phyloP scores from a whole-genome alignment of 306 rosid genomes.

The Nissolia schottii region DNA sequence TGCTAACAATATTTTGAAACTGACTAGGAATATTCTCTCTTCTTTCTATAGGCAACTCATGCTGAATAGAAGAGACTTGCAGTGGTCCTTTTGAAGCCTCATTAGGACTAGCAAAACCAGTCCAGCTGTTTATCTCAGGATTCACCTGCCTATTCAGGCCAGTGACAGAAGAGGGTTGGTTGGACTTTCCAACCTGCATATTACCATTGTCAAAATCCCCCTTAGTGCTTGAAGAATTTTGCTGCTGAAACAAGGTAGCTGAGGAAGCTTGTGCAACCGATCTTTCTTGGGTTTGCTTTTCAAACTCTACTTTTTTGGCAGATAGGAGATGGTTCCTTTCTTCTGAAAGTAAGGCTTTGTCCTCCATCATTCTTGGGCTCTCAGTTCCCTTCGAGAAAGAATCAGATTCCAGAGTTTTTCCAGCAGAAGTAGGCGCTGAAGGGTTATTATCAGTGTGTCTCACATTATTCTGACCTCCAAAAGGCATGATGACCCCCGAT shows the following conservation, averaged over 20 bases:
- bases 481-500: conserved; percentile 58
- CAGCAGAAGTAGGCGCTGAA: conserved; percentile 48
- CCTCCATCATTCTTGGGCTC: conserved; percentile 52
- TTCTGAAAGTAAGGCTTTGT: conserved; percentile 40
- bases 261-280: conserved; percentile 41
- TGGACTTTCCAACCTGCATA: conserved; percentile 53
- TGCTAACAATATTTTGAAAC: conserved; percentile 47
- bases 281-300: conserved; percentile 55
- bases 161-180: conserved; percentile 44
- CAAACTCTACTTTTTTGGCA: conserved; percentile 52
- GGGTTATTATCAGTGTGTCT: conserved; percentile 52
- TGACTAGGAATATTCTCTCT: conserved; percentile 51
- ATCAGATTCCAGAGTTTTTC: conserved; percentile 56
- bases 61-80: conserved; percentile 52
- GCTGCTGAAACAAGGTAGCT: conserved; percentile 41
- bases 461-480: conserved; percentile 58
- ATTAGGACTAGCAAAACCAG: conserved; percentile 49
- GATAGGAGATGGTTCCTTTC: conserved; percentile 45
- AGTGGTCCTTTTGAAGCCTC: conserved; percentile 61
- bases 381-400: conserved; percentile 59
- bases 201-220: conserved; percentile 57
- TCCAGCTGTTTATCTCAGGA: conserved; percentile 37
- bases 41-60: conserved; percentile 60
- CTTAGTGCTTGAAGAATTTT: conserved; percentile 51
- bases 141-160: conserved; percentile 30